Evolutionary conservation across 2,329 filamentous ascomycete species (phyloP).

Genomic region (Beauveria pseudobassiana): DNA sequence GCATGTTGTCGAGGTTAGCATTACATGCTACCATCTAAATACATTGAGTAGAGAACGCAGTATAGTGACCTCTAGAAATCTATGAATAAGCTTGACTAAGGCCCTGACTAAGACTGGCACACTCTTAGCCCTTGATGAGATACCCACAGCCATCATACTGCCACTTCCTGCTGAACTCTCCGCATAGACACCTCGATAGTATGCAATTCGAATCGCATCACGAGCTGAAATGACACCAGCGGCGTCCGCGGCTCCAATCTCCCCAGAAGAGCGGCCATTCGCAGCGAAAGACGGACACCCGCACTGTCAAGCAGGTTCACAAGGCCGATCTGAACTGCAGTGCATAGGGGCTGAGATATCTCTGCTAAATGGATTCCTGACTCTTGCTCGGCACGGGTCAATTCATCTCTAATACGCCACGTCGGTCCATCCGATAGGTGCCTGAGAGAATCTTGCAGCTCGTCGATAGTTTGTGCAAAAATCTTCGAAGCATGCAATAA

Average conservation of each 20-base stretch:
- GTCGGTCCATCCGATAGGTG: constrained; percentile 16
- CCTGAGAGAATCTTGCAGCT: constrained; percentile 18
- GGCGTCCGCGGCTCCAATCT: constrained; percentile 43
- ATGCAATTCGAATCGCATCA: constrained; percentile 20
- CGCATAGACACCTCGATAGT: constrained; percentile 14
- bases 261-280: constrained; percentile 42
- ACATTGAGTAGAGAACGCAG: too few relatives aligned
- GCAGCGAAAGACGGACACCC: constrained; percentile 28
- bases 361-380: constrained; percentile 18
- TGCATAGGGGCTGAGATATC: constrained; percentile 24
- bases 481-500: constrained; percentile 15
- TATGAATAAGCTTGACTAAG: too few relatives aligned
- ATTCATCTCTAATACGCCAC: constrained; percentile 22
- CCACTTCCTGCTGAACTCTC: constrained; percentile 9
- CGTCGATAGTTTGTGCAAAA: constrained; percentile 12
- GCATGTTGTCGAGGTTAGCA: too few relatives aligned
- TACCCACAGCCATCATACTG: constrained; percentile 17
- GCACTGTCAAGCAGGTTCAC: constrained; percentile 21
- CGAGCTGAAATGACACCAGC: constrained; percentile 29
- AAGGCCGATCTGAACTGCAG: constrained; percentile 22
- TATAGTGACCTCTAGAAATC: too few relatives aligned
- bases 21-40: too few relatives aligned
- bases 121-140: not conserved
- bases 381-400: constrained; percentile 11
- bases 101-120: too few relatives aligned